Conservation (phyloP, 352 stramenopile genomes). For the Phytophthora crassamura region DNA sequence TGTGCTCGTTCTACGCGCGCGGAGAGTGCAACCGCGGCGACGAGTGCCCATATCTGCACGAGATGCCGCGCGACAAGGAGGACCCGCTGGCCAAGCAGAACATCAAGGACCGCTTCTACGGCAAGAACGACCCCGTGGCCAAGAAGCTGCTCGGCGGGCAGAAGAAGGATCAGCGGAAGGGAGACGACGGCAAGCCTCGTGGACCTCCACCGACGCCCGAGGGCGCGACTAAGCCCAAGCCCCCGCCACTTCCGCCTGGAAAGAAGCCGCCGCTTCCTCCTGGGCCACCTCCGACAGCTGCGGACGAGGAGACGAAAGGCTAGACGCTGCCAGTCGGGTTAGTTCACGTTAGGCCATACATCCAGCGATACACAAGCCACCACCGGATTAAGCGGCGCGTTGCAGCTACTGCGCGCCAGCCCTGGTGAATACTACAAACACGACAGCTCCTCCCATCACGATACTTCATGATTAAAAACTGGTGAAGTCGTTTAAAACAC, state of each 20-base stretch:
- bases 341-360: constrained; percentile 26
- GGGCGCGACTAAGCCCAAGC: constrained; percentile 53
- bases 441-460: too few species aligned
- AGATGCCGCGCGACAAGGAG: constrained; percentile 93
- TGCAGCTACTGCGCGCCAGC: neutral
- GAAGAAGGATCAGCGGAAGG: constrained; percentile 34
- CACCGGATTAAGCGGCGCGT: neutral
- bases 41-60: constrained; percentile 95
- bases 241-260: constrained; percentile 57
- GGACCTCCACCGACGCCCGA: constrained; percentile 27
- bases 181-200: constrained; percentile 32
- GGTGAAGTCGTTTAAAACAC: too few species aligned
- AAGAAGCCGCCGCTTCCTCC: constrained; percentile 70
- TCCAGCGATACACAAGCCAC: constrained; percentile 3
- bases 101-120: constrained; percentile 95
- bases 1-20: constrained; percentile 96
- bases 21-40: constrained; percentile 94
- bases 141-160: constrained; percentile 85
- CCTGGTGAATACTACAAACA: neutral
- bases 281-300: constrained; percentile 52
- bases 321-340: constrained; percentile 24
- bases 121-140: constrained; percentile 94
- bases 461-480: too few species aligned
- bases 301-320: constrained; percentile 39
- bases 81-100: constrained; percentile 96